Percentiles rank a stretch among this genome's conserved stretches.
These are phyloP conservation scores for Botrytis aclada DNA, from an alignment of 2,329 filamentous ascomycete genomes.

Conservation along the genomic window DNA sequence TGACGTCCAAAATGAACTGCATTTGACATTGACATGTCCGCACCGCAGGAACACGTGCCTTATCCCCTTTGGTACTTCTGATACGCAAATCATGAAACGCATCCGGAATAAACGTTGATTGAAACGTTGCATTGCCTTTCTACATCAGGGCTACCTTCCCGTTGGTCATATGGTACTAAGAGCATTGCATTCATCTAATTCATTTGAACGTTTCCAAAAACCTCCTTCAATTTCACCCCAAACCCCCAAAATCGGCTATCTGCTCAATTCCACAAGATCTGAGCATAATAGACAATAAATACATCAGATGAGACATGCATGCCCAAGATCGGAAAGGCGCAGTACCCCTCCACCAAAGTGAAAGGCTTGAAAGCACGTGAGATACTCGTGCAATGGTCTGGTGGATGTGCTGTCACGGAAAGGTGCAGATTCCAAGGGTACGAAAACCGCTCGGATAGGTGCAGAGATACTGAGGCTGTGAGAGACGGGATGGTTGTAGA, in stretches of 20 bases:
- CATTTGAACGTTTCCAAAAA: background rate
- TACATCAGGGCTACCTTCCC: background rate
- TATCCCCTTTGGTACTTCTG: background rate
- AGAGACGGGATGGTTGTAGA: constrained; percentile 1
- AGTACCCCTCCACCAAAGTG: constrained; percentile 6
- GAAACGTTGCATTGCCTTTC: constrained; percentile 8
- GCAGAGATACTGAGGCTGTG: constrained; percentile 1
- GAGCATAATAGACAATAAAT: background rate
- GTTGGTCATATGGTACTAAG: background rate
- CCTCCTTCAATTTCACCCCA: background rate
- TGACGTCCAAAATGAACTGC: background rate
- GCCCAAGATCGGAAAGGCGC: constrained; percentile 2
- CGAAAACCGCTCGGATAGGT: constrained; percentile 12
- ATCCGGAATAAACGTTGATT: constrained; percentile 6
- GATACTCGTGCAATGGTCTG: constrained; percentile 11
- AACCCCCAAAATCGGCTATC: background rate
- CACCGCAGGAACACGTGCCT: constrained; percentile 11
- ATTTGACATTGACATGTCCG: constrained; percentile 14
- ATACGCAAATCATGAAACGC: background rate
- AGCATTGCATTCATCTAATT: background rate
- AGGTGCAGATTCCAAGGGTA: constrained; percentile 16
- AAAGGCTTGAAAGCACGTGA: constrained; percentile 14
- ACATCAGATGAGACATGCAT: constrained; percentile 13
- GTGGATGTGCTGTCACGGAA: constrained; percentile 18
- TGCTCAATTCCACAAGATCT: background rate